These are phyloP conservation scores for Thermoascus crustaceus DNA, from an alignment of 2,329 filamentous ascomycete species.

Conservation along the genomic window DNA sequence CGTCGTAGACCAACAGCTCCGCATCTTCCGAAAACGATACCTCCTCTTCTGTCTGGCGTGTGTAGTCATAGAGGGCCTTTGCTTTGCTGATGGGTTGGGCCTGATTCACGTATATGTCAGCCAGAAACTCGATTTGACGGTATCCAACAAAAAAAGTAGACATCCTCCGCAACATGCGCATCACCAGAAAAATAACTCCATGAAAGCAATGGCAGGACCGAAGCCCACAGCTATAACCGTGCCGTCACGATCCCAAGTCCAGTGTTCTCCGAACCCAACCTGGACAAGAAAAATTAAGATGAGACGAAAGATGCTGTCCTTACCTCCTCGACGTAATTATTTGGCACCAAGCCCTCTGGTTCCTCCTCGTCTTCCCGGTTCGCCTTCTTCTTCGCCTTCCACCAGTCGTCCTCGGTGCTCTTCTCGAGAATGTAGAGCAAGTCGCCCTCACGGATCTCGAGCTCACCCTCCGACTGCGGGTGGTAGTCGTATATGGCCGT, in stretches of 20 bases:
- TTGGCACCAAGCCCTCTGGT: conserved; percentile 80
- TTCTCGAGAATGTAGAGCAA: conserved; percentile 83
- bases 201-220: too few relatives aligned
- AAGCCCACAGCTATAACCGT: neutral
- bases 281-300: neutral
- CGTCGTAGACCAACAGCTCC: conserved; percentile 75
- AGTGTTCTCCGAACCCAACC: neutral
- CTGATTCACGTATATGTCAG: conserved; percentile 30
- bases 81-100: conserved; percentile 61
- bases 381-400: conserved; percentile 91
- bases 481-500: conserved; percentile 87
- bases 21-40: conserved; percentile 90
- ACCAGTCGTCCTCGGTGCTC: conserved; percentile 74
- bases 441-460: conserved; percentile 77
- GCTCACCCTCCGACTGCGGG: conserved; percentile 77
- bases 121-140: neutral
- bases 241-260: neutral
- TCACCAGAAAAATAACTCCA: too few relatives aligned
- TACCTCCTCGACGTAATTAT: conserved; percentile 93
- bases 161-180: too few relatives aligned
- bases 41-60: conserved; percentile 94
- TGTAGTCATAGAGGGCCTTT: conserved; percentile 96
- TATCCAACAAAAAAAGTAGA: too few relatives aligned
- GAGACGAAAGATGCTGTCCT: conserved; percentile 21
- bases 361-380: conserved; percentile 78